Evolutionary conservation across 768 basidiomycete genomes (phyloP).

Genomic region (Phlegmacium glaucopus): DNA sequence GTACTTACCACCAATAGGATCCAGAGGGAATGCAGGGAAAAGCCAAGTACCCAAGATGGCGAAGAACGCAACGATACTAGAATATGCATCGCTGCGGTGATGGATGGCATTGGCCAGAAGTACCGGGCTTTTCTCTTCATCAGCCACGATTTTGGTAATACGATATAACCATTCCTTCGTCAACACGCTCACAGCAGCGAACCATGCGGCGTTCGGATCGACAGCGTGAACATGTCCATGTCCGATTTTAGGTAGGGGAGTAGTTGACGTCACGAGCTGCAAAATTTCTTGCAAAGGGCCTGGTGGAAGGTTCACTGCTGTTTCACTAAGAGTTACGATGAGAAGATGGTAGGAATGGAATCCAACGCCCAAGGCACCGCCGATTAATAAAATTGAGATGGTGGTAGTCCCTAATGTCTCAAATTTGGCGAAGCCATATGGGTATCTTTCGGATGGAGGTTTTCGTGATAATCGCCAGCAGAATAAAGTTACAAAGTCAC

Average conservation of each 20-base stretch:
- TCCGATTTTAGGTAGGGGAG: conserved; percentile 50
- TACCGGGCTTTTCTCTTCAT: conserved; percentile 88
- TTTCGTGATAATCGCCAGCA: conserved; percentile 84
- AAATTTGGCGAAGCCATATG: conserved; percentile 90
- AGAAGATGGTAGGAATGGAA: conserved; percentile 89
- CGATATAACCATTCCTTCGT: conserved; percentile 94
- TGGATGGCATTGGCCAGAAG: conserved; percentile 95
- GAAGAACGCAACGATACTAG: conserved; percentile 84
- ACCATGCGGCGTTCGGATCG: conserved; percentile 97
- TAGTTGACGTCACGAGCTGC: conserved; percentile 49
- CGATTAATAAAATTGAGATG: conserved; percentile 82
- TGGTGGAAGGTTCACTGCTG: conserved; percentile 59
- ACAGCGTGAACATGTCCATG: conserved; percentile 61
- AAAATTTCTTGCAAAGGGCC: conserved; percentile 66
- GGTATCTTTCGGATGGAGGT: conserved; percentile 77
- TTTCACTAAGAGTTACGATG: conserved; percentile 64
- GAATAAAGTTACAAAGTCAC: conserved; percentile 88
- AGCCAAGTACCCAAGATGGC: conserved; percentile 90
- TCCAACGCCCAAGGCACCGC: conserved; percentile 81
- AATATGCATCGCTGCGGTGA: conserved; percentile 96
- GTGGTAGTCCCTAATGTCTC: conserved; percentile 94
- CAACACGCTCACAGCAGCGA: conserved; percentile 77
- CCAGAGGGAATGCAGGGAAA: conserved; percentile 83
- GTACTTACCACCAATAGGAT: conserved; percentile 84
- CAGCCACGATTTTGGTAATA: conserved; percentile 84